Conservation (phyloP, 768 basidiomycete species). For the Plicaturopsis crispa region DNA sequence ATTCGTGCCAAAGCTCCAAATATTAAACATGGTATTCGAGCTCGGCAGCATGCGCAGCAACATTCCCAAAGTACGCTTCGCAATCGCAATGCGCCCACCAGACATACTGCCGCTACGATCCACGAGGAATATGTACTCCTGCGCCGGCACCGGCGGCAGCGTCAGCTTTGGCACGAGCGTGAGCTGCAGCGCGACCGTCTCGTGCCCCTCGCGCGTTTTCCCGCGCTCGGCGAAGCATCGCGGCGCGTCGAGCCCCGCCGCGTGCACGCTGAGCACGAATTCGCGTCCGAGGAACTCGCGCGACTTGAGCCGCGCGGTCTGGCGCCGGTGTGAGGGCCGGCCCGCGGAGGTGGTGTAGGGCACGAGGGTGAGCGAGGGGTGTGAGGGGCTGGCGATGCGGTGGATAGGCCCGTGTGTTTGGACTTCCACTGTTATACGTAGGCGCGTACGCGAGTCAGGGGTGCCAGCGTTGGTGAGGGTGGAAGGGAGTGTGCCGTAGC, state of each 20-base stretch:
- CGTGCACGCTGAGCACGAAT: slow-evolving; percentile 42
- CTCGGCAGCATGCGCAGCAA: slow-evolving; percentile 42
- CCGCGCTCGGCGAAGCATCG: slow-evolving; percentile 48
- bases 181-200: slow-evolving; percentile 43
- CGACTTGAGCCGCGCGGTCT: slow-evolving; percentile 32
- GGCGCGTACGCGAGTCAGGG: slow-evolving; percentile 22
- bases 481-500: slow-evolving; percentile 42
- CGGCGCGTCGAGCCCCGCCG: slow-evolving; percentile 42
- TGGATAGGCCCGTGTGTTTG: slow-evolving; percentile 41
- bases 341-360: slow-evolving; percentile 26
- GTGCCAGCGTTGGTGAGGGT: slow-evolving; percentile 24
- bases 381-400: slow-evolving; percentile 35
- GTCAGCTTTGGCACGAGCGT: slow-evolving; percentile 47
- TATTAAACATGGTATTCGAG: slow-evolving; percentile 39
- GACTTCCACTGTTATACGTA: slow-evolving; percentile 35
- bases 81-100: slow-evolving; percentile 31
- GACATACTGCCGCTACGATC: slow-evolving; percentile 54
- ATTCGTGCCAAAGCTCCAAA: slow-evolving; percentile 42
- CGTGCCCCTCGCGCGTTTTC: slow-evolving; percentile 9
- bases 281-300: slow-evolving; percentile 34
- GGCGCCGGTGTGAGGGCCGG: slow-evolving; percentile 30
- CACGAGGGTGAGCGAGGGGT: slow-evolving; percentile 24
- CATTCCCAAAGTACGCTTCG: slow-evolving; percentile 37
- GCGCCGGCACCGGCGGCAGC: slow-evolving; percentile 30
- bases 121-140: slow-evolving; percentile 56